phyloP scores from a whole-genome alignment of 306 rosid genomes.

The Clitoria ternatea region DNA sequence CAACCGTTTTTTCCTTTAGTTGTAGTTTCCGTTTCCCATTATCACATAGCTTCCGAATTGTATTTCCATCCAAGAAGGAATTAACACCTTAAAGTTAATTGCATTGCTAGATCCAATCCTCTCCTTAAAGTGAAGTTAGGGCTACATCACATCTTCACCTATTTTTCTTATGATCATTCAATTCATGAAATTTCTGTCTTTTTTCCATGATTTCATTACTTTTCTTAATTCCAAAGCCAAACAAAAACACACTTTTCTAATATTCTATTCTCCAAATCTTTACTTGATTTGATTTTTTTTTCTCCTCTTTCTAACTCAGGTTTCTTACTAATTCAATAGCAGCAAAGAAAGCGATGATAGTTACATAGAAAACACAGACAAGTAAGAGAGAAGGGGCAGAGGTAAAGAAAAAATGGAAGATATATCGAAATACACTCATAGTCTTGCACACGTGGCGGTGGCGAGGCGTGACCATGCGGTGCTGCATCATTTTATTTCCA shows the following conservation, averaged over 20 bases:
- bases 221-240: neutral
- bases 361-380: conserved; percentile 26
- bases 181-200: neutral
- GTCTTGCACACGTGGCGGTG: conserved; percentile 87
- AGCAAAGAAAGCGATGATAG: neutral
- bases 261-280: conserved; percentile 13
- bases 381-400: too few relatives aligned
- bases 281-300: neutral
- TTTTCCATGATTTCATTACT: neutral
- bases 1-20: too few relatives aligned
- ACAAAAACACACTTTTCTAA: too few relatives aligned
- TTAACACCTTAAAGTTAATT: too few relatives aligned
- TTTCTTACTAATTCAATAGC: neutral
- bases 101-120: too few relatives aligned
- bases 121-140: too few relatives aligned
- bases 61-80: too few relatives aligned
- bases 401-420: conserved; percentile 72
- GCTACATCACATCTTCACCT: neutral
- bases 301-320: neutral
- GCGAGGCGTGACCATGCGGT: conserved; percentile 62
- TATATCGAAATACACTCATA: conserved; percentile 68
- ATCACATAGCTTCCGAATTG: too few relatives aligned
- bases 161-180: too few relatives aligned
- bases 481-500: conserved; percentile 54
- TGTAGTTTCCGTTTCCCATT: too few relatives aligned